Evolutionary conservation across 257 asterid genomes (phyloP), one percentile per base, ranked within the genome.

Genomic region (Marsdenia floribunda): DNA sequence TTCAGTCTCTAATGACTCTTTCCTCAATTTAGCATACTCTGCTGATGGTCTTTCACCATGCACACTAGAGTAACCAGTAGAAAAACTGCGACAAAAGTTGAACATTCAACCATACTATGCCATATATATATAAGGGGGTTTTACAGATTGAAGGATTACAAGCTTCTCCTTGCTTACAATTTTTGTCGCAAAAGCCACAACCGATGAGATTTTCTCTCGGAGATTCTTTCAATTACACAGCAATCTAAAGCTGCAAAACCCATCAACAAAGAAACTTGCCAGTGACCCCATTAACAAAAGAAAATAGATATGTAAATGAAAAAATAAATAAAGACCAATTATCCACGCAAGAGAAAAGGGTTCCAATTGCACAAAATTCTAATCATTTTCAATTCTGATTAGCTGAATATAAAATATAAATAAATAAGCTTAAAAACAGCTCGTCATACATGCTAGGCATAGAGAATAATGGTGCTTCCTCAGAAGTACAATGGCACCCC

Each of bases 31-130:
- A 12, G 99, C 99, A 84, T 95, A 95, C 89, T 90, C 97, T 46
- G 98, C 96, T 54, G 99, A 87, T 68, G 97, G 98, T 78, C 85
- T 84, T 80, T 90, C 99, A 38, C 96, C 98, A 76, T 95, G 99
- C 81, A 95, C 97, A 75, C 99, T 94, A 75, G 99, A 88, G 77
- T 86, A 87, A 65, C 85, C 83, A 74, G 88, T 87, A 46, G 93
- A 89, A 82, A 86, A 95, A 78, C 99, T 95, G 95, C 89, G 82
- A 59, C 75, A 73, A 80, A 64, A 46, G 49, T 67, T 38, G 16
- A 66, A 66, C 33, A 38, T 18, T 19, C 29, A 38, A 40, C 4
- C 33, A 21, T 38, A 38, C n/a, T 7, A 19, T 65, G 14, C 15
- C n/a, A 19, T 66, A 38, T 38, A 9, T 53, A 18, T 16, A 1